Evolutionary conservation across 129 eudicot genomes (phyloP).

Genomic region (Oenanthe sinensis): DNA sequence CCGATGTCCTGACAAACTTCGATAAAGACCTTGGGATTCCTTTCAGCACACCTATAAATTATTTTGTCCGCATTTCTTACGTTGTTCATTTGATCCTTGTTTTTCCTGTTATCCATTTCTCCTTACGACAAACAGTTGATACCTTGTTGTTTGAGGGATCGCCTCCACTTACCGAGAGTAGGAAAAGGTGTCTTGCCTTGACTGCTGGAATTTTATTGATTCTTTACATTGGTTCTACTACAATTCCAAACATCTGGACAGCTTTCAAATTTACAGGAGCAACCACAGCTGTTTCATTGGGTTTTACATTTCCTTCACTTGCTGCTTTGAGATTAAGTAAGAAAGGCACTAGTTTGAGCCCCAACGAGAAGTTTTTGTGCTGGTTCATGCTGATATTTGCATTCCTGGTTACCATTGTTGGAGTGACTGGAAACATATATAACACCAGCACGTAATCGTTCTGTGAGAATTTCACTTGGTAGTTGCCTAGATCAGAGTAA

Average conservation of each 20-base stretch:
- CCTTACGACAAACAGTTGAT: conserved; percentile 76
- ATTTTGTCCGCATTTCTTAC: conserved; percentile 79
- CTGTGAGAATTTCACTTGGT: neutral
- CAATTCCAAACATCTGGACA: conserved; percentile 89
- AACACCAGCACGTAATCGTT: neutral
- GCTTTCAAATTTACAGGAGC: conserved; percentile 97
- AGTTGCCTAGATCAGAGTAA: neutral
- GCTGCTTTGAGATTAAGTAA: conserved; percentile 64
- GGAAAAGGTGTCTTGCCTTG: conserved; percentile 53
- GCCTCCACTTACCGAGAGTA: conserved; percentile 59
- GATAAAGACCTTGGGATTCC: conserved; percentile 80
- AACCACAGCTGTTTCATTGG: conserved; percentile 90
- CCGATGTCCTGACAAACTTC: conserved; percentile 84
- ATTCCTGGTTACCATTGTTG: conserved; percentile 53
- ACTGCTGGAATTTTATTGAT: conserved; percentile 54
- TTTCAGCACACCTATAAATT: conserved; percentile 62
- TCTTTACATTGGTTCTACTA: conserved; percentile 65
- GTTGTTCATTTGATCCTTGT: conserved; percentile 78
- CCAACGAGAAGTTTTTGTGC: conserved; percentile 43
- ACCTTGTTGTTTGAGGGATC: conserved; percentile 55
- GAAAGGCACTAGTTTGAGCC: conserved; percentile 45
- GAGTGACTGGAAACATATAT: conserved; percentile 67
- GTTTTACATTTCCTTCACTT: conserved; percentile 83
- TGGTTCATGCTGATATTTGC: conserved; percentile 81
- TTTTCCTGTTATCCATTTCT: conserved; percentile 85